Percentiles rank a stretch among this genome's conserved stretches.
Conservation (phyloP, 306 rosid species). For the Prinsepia uniflora region DNA sequence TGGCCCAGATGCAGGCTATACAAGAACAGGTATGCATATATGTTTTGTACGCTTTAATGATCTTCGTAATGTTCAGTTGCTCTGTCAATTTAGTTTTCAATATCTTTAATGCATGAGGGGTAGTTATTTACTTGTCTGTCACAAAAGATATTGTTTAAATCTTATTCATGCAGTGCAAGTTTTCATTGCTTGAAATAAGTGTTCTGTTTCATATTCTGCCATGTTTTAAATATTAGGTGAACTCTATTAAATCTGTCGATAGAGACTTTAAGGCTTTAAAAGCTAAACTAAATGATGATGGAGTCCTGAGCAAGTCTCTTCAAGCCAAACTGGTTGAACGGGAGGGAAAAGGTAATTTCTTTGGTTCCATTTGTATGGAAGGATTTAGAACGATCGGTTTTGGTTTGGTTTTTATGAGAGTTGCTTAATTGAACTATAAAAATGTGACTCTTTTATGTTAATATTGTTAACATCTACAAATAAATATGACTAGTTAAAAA, state of each 20-base stretch:
- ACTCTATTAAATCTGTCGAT: constrained; percentile 65
- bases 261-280: constrained; percentile 66
- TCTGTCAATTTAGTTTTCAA: constrained; percentile 16
- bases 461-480: neutral
- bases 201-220: constrained; percentile 23
- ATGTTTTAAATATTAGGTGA: constrained; percentile 44
- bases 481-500: neutral
- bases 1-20: constrained; percentile 60
- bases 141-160: neutral
- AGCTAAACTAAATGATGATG: constrained; percentile 65
- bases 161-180: constrained; percentile 1
- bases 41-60: neutral
- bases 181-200: constrained; percentile 11
- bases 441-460: neutral
- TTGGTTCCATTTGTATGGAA: neutral
- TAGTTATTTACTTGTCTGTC: neutral
- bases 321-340: constrained; percentile 65
- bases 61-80: neutral
- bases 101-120: neutral
- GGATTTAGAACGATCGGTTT: neutral
- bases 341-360: constrained; percentile 56
- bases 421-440: neutral
- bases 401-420: neutral
- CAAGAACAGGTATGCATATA: constrained; percentile 67
- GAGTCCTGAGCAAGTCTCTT: constrained; percentile 66